Base-by-base conservation (phyloP, 306 rosid genomes). In the Prosopis cineraria region DNA sequence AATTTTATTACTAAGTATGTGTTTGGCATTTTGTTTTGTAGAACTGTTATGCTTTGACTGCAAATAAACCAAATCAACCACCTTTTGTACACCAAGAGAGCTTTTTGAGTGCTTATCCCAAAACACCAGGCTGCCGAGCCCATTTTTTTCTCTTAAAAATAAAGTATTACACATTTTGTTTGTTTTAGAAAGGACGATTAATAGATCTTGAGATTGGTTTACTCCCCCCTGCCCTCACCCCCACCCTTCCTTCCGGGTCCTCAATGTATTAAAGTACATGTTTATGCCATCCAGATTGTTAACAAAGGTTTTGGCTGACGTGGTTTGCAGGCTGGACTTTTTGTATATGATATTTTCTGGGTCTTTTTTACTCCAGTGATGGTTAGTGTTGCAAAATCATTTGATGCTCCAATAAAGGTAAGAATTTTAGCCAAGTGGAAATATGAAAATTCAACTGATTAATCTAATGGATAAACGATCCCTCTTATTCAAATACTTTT, bases 361-460 rank as follows among this genome's bases (percentile, higher is more conserved):
- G 93, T 91, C 69, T 91, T 91, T 91, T 91, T 91, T 81, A 91
- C 94, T 24, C 97, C 97, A 7, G 97, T 91, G 79, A 91, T 91
- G 97, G 97, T 91, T 72, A 91, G 97, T 37, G 97, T 91, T 63
- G 97, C 97, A 20, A 91, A 93, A 84, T 93, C 98, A 74, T 93
- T 93, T 72, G 97, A 91, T 63, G 97, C 97, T 68, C 97, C 98
- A 22, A 93, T 91, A 78, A 93, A 91, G 97, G 97, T 89, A 68
- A 64, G 85, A 69, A 58, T 74, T 66, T 75, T 74, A 72, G 2
- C 80, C 60, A 3, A 60, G 45, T 79, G 69, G 27, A 36, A 71
- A 80, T 2, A 7, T 55, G 30, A 27, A 59, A 14, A 70, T 62
- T 33, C 50, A 37, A 19, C 9, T 33, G 36, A 25, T 40, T 45